Evolutionary conservation across 2,329 filamentous ascomycete genomes (phyloP).

Genomic region (Dothideomycetidae sp.): DNA sequence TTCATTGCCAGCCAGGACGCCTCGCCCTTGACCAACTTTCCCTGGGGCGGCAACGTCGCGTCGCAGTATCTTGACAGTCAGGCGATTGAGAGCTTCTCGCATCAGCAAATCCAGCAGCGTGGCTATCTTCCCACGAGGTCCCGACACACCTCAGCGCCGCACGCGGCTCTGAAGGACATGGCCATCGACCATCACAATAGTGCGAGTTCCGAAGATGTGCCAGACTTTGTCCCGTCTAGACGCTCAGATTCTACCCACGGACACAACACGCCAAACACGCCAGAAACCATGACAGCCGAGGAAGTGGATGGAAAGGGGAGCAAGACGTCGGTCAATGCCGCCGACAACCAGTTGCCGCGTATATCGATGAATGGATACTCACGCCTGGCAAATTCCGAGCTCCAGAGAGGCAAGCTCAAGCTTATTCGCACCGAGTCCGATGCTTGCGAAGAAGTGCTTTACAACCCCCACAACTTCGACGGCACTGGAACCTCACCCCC

Average conservation of each 20-base stretch:
- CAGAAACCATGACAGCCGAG: conserved; percentile 36
- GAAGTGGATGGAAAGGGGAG: conserved; percentile 39
- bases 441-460: conserved; percentile 70
- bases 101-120: no score
- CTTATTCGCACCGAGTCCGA: conserved; percentile 63
- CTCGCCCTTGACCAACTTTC: conserved; percentile 25
- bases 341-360: conserved; percentile 25
- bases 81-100: conserved; percentile 28
- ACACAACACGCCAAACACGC: conserved; percentile 47
- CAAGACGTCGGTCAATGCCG: conserved; percentile 41
- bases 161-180: conserved; percentile 46
- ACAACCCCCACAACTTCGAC: conserved; percentile 54
- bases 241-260: conserved; percentile 47
- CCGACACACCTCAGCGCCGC: conserved; percentile 31
- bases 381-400: conserved; percentile 46
- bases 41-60: conserved; percentile 21
- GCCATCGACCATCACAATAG: conserved; percentile 38
- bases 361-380: conserved; percentile 45
- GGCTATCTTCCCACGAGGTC: conserved; percentile 12
- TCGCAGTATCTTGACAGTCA: conserved; percentile 14
- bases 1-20: conserved; percentile 33
- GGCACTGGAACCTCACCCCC: conserved; percentile 39
- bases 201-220: conserved; percentile 30
- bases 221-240: conserved; percentile 39
- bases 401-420: conserved; percentile 51